Evolutionary conservation across 1,284 basidiomycete genomes (phyloP).

Genomic region (Thecaphora thlaspeos): DNA sequence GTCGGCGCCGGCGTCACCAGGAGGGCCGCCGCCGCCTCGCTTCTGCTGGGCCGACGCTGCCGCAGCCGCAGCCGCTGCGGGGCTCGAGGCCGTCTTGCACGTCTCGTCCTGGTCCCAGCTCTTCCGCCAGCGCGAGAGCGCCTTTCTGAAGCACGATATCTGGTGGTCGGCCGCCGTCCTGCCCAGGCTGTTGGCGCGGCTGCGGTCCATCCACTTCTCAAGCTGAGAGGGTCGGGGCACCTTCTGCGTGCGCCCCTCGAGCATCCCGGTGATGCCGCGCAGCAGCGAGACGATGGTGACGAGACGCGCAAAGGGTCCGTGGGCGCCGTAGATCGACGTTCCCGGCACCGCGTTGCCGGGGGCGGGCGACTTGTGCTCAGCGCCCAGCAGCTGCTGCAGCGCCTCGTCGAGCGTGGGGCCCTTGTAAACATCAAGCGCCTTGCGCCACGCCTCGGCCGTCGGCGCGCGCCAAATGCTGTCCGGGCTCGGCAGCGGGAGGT

Average conservation of each 20-base stretch:
- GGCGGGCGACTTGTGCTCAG: neutral
- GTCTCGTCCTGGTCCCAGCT: slow-evolving; percentile 43
- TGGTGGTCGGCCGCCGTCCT: slow-evolving; percentile 11
- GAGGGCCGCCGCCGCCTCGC: too few species aligned
- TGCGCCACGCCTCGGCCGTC: slow-evolving; percentile 25
- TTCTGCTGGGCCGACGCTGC: neutral
- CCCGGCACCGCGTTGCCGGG: slow-evolving; percentile 8
- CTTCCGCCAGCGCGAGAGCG: slow-evolving; percentile 41
- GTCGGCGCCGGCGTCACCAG: neutral
- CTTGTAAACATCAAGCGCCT: slow-evolving; percentile 19
- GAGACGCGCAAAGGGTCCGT: slow-evolving; percentile 46
- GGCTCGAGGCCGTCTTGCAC: slow-evolving; percentile 32
- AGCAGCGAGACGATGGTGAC: slow-evolving; percentile 44
- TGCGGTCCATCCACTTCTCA: slow-evolving; percentile 21
- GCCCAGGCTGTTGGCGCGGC: slow-evolving; percentile 2
- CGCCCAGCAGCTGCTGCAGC: slow-evolving; percentile 26
- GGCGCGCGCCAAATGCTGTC: slow-evolving; percentile 43
- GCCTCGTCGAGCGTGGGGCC: slow-evolving; percentile 40
- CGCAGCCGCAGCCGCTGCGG: neutral
- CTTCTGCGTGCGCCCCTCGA: slow-evolving; percentile 31
- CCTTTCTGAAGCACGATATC: slow-evolving; percentile 32
- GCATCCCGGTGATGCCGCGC: slow-evolving; percentile 45
- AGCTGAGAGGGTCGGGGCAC: slow-evolving; percentile 34
- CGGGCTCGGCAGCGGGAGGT: slow-evolving; percentile 43
- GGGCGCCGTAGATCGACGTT: slow-evolving; percentile 25